Base-by-base conservation (phyloP, 768 basidiomycete species). In the Termitomyces sp. region DNA sequence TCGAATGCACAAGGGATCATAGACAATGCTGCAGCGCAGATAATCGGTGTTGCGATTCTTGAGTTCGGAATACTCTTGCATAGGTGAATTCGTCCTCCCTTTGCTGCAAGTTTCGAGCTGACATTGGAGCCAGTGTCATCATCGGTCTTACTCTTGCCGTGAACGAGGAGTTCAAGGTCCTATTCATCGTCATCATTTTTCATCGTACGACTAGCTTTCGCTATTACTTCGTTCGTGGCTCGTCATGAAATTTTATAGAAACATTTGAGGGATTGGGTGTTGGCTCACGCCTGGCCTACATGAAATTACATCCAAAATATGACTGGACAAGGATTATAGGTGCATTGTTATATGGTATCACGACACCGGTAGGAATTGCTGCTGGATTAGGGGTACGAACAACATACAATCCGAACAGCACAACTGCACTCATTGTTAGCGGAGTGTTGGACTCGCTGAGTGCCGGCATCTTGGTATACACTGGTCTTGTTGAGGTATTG, bases 51-150 rank as follows among this genome's bases (percentile, higher is more conserved):
- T 53, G 92, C 84, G 36, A 95, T 98, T 60, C 79, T 99, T 50
- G 96, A 99, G 70, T 96, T 97, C 66, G 96, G 96, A 66, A 92
- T 98, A 34, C 72, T 94, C 6, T 73, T 98, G 34, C 95, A 96
- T 69, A 91, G 88, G 87, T 84, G 55, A 38, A 45, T 6, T 9
- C 37, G 45, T 54, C 9, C 47, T 38, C 15, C 55, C 34, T 37
- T 12, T 4, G 60, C 31, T 11, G 7, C 12, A 12, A 12, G 11
- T 49, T 17, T 38, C 12, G 14, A 25, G 42, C 42, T 46, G 25
- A 29, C 10, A 17, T 4, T 11, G 7, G 36, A 20, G 10, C 9
- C 63, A 94, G 92, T 72, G 70, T 94, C 7, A 79, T 96, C 53
- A 90, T 97, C 63, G 96, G 96, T 0, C 76, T 98, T 38, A 96